Evolutionary conservation across 805 yeast genomes (phyloP), one percentile per base, ranked within the genome.

Genomic region (Candida corydali): DNA sequence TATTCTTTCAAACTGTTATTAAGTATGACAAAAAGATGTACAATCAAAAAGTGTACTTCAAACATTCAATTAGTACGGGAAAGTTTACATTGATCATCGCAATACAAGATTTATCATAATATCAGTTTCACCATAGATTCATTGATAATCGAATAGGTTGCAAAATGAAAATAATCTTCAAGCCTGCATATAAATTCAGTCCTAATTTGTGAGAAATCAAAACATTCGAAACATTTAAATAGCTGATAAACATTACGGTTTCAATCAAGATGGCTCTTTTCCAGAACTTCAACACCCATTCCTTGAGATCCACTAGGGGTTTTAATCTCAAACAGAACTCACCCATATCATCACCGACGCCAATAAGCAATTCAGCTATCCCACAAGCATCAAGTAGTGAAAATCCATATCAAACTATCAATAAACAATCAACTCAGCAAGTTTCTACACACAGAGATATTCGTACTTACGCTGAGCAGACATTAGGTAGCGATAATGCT

Each of bases 401-500:
- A 17, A 43, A 47, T 20, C 61, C 59, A n/a, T 59, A 54, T 36
- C 66, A 58, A 33, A 59, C 68, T 12, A 55, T 59, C 22, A 47
- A 51, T 17, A 39, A 43, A 18, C 38, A 34, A 20, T 32, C 33
- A 10, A 38, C 44, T 5, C 69, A 64, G 36, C 52, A 58, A 17
- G 70, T 65, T n/a, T 59, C 70, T 1, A 55, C 69, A 5, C 95
- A 85, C 53, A 78, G 71, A 50, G 93, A 85, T 52, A 76, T 93
- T 39, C 76, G 95, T 42, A 80, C 72, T 52, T 87, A 88, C 51
- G 98, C 96, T 0, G 98, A 91, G 56, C 88, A 94, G 29, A 91
- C 98, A 0, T 69, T 93, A 34, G 98, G 98, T 0, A 83, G 96
- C 0, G 95, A 91, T 24, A 81, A 91, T 22, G 89, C 89, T 2